Percentiles rank a stretch among this genome's conserved stretches.
Conservation (phyloP, 768 basidiomycete genomes). For the Pisolithus microcarpus region DNA sequence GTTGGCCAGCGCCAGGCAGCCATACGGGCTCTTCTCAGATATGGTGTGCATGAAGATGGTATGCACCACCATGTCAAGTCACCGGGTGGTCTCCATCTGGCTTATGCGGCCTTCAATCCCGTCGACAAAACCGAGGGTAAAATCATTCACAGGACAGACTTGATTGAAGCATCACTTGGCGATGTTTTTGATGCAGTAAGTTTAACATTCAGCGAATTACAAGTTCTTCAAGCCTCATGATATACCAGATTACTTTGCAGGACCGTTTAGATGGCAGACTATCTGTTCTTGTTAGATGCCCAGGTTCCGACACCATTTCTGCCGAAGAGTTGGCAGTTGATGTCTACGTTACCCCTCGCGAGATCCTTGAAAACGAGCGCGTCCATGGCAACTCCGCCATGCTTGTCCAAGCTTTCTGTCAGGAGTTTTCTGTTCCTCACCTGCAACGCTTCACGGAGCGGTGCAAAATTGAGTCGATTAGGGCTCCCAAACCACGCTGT, state of each 20-base stretch:
- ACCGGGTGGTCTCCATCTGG: neutral
- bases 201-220: neutral
- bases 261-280: slow-evolving; percentile 4
- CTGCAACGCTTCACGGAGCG: neutral
- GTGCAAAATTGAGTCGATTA: slow-evolving; percentile 3
- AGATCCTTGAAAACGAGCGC: neutral
- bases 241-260: slow-evolving; percentile 2
- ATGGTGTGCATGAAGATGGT: slow-evolving; percentile 1
- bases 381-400: neutral
- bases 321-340: neutral
- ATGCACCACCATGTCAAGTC: neutral
- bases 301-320: neutral
- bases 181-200: slow-evolving; percentile 4
- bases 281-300: slow-evolving; percentile 3
- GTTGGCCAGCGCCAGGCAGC: neutral
- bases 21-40: neutral
- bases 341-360: slow-evolving; percentile 2
- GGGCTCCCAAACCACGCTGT: neutral
- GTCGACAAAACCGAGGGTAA: neutral
- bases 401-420: slow-evolving; percentile 3
- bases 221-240: too few relatives aligned
- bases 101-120: neutral
- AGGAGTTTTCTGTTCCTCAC: slow-evolving; percentile 6
- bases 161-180: neutral
- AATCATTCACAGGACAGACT: neutral